Conservation (phyloP, 1,139 yeast genomes). For the Nakaseomyces uthaithaninus region DNA sequence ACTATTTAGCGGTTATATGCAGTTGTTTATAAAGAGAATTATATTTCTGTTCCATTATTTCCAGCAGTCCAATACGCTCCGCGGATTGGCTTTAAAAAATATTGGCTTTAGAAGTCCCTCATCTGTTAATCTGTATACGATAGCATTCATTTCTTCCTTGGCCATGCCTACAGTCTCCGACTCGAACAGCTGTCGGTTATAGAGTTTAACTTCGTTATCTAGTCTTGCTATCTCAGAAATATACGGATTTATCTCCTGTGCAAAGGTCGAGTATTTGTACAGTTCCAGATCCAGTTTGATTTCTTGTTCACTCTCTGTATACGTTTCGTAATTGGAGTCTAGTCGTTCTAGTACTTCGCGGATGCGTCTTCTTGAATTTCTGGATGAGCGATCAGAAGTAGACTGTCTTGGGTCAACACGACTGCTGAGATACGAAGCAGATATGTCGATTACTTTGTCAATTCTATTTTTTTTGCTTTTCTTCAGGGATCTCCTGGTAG, state of each 20-base stretch:
- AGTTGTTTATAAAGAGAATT: background rate
- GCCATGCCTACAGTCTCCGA: conserved; percentile 12
- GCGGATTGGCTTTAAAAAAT: conserved; percentile 21
- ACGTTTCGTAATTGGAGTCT: conserved; percentile 2
- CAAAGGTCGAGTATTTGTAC: conserved; percentile 10
- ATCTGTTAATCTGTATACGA: conserved; percentile 14
- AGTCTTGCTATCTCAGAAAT: conserved; percentile 22
- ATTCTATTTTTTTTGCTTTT: conserved; percentile 1
- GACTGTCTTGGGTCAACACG: background rate
- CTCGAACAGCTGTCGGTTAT: conserved; percentile 16
- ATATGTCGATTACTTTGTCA: conserved; percentile 1
- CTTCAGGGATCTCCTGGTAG: background rate
- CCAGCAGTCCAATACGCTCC: conserved; percentile 17
- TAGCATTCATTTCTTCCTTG: conserved; percentile 12
- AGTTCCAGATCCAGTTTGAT: conserved; percentile 2
- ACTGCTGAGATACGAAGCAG: background rate
- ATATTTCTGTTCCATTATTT: conserved; percentile 7
- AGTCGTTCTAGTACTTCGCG: conserved; percentile 1
- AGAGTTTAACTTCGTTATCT: conserved; percentile 15
- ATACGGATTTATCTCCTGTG: conserved; percentile 22
- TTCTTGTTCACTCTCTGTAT: conserved; percentile 1
- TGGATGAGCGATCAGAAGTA: background rate
- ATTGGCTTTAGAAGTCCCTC: conserved; percentile 18
- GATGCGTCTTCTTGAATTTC: conserved; percentile 5
- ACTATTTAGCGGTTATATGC: background rate